Evolutionary conservation across 2,329 filamentous ascomycete genomes (phyloP), one percentile per base, ranked within the genome.

Genomic region (Colletotrichum chlorophyti): DNA sequence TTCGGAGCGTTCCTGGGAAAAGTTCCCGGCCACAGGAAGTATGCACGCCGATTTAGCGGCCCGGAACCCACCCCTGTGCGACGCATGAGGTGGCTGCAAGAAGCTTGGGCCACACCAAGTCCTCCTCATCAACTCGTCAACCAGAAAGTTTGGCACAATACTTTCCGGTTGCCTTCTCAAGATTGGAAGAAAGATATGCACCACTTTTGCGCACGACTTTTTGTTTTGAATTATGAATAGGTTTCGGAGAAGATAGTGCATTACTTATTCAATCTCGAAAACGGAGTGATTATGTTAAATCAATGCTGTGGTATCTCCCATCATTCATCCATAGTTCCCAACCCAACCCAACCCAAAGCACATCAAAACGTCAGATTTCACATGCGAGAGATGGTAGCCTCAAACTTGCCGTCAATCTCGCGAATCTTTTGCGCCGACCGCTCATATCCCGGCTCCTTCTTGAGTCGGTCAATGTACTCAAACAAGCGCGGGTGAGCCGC

Each of bases 391-490:
- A 60, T 47, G 3, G 58, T 60, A 8, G 62, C 32, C 34, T 62
- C 51, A 59, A 71, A 74, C 23, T 69, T 66, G 15, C 78, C 78
- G 59, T 83, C 81, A 23, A 83, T 72, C 63, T 79, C 74, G 66
- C 76, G 71, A 47, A 85, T 76, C 74, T 79, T 81, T 60, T 76
- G 74, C 42, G 78, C 68, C 14, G 81, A 79, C 64, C 64, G 74
- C 68, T 74, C 70, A 59, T 82, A 85, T 0, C 82, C 81, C 2
- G 77, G 72, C 65, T 81, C 73, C 31, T 70, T 51, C 67, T 81
- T 73, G 29, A 85, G 66, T 15, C 73, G 69, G 11, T 72, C 70
- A 41, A 81, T 74, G 65, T 83, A 85, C 32, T 74, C 78, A 17
- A 72, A 76, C 3, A 82, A 63, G 64, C 73, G 76, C 6, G 82